Base-by-base conservation (phyloP, 345 rosid species). In the Citrus inodora region DNA sequence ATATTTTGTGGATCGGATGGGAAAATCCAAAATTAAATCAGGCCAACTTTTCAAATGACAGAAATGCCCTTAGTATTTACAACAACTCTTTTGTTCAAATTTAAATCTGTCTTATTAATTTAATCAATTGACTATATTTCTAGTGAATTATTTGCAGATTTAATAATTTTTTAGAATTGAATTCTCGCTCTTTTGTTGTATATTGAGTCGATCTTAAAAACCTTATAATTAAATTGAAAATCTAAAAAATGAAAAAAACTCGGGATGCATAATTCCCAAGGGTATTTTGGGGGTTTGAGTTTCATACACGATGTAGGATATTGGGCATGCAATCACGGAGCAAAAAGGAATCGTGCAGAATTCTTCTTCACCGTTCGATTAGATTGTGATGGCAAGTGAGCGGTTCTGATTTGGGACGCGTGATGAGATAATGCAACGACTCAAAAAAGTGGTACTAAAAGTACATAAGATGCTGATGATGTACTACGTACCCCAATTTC, bases 381-480 rank as follows among this genome's bases (percentile, higher is more conserved):
- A 5, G 27, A 25, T 1, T 1, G 37, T 5, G 37, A 27, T 11
- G 16, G 7, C 14, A 14, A 38, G 2, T 38, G 2, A 16, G 5
- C 3, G 72, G 55, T 24, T 16, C 14, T 25, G 16, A 16, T 37
- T 33, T 4, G 67, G 19, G 68, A 68, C 73, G 69, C 75, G 62
- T 62, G 76, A 76, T 25, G 30, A 55, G 11, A 33, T 19, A 32
- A 25, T 2, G 7, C 21, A 14, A 22, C 38, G 2, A 19, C 56
- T 46, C 51, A 46, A 46, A 3, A 1, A 46, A 46, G 51, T 13
- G 33, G 76, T 69, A 74, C 79, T 28, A 55, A 40, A 74, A 40
- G 84, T 78, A 75, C 71, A 51, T 10, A 46, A 35, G 70, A 62
- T 27, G 25, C 27, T 27, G 40, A 62, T 46, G 69, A 40, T 33